Percentiles rank a stretch among this genome's conserved stretches.
Evolutionary conservation across 768 basidiomycete genomes (phyloP).

Genomic region (Leucosporidium scottii): DNA sequence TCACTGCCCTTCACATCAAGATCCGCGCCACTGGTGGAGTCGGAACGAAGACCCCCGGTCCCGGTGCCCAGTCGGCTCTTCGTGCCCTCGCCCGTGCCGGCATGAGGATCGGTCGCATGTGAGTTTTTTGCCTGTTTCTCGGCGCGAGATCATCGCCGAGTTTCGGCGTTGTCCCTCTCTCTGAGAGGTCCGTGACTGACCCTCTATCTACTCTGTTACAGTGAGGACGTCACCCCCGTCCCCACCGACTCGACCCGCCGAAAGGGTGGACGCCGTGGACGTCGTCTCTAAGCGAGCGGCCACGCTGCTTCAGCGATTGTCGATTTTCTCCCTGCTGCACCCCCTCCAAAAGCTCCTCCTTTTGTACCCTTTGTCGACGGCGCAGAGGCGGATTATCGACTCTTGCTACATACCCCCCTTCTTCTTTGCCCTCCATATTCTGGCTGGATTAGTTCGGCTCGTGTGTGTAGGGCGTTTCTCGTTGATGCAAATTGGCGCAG

Average conservation of each 20-base stretch:
- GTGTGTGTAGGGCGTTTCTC: too few relatives aligned
- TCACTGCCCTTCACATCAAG: constrained; percentile 98
- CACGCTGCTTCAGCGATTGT: background rate
- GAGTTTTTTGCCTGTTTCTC: too few relatives aligned
- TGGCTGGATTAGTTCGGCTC: too few relatives aligned
- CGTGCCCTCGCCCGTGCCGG: constrained; percentile 97
- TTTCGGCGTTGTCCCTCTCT: background rate
- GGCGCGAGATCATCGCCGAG: constrained; percentile 46
- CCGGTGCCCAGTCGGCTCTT: constrained; percentile 95
- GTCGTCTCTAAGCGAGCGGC: constrained; percentile 56
- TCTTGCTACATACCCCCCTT: too few relatives aligned
- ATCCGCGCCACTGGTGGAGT: constrained; percentile 96
- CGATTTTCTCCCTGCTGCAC: constrained; percentile 4
- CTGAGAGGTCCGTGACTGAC: background rate
- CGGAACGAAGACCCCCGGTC: constrained; percentile 97
- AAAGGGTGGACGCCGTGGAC: constrained; percentile 99
- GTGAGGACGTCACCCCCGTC: constrained; percentile 81
- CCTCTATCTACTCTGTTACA: background rate
- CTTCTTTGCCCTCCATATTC: too few relatives aligned
- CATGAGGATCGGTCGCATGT: constrained; percentile 91
- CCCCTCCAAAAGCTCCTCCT: background rate
- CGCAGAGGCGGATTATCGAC: too few relatives aligned
- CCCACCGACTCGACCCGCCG: constrained; percentile 95
- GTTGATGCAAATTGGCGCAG: too few relatives aligned
- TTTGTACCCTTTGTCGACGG: background rate